Base-by-base conservation (phyloP, 2,329 filamentous ascomycete species). In the Hypoxylon sp. region DNA sequence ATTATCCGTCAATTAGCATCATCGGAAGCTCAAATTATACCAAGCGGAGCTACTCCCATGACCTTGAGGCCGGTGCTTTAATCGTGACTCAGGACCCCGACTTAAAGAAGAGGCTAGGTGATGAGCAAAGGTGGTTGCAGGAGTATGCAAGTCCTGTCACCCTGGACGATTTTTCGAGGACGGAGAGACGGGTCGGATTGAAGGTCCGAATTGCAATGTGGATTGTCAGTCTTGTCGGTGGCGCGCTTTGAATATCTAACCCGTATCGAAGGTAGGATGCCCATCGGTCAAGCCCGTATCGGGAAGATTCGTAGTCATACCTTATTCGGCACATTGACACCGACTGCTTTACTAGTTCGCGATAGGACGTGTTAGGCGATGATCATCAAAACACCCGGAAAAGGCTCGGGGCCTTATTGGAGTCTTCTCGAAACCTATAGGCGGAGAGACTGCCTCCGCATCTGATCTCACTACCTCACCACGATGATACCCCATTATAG, bases 21-120 rank as follows among this genome's bases (percentile, higher is more conserved):
- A 88, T 99, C 0, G 96, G 96, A 1, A 97, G 93, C 77, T 96
- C 92, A 9, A 99, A 99, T 78, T 99, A 98, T 80, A 99, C 96
- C 0, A 94, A 96, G 79, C 86, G 96, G 31, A 97, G 93, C 77
- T 98, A 99, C 80, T 91, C 91, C 44, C 87, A 98, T 46, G 96
- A 99, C 80, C 85, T 99, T 1, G 96, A 99, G 79, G 92, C 92
- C 0, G 96, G 97, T 35, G 92, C 93, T 0, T 80, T 98, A 64
- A 91, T 99, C 29, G 88, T 98, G 3, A 99, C 96, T 0, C 84
- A 85, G 22, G 91, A 98, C 75, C 83, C 90, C 24, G 86, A 84
- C 0, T 80, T 99, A 73, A 93, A 93, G 80, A 82, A 82, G 64
- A 86, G 90, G 57, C 82, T 98, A n/a, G 91, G 87, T 6, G 88